Conservation (phyloP, 371 early-diverging fungal species). For the Haplosporangium sp. region DNA sequence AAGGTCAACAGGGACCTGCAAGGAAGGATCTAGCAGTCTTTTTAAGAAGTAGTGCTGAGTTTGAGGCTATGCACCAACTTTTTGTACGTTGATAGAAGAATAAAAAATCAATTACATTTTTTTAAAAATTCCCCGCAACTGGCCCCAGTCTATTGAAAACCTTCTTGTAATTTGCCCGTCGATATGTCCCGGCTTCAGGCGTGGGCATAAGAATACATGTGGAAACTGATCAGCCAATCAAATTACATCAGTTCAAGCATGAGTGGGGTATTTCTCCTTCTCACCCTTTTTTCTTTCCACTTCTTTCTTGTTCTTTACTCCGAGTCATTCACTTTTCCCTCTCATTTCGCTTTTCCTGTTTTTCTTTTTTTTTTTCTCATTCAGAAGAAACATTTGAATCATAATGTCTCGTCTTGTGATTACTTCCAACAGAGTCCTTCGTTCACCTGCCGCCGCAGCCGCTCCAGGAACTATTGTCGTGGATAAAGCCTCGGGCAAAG, state of each 20-base stretch:
- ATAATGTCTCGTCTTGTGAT: conserved; percentile 43
- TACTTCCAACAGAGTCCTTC: conserved; percentile 56
- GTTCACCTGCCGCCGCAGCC: conserved; percentile 58
- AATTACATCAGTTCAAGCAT: neutral
- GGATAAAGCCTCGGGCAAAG: conserved; percentile 63
- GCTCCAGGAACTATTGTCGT: conserved; percentile 63
- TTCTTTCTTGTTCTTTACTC: neutral
- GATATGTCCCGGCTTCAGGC: conserved; percentile 1
- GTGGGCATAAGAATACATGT: neutral
- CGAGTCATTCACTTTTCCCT: neutral
- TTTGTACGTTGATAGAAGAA: conserved; percentile 44
- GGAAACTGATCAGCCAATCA: neutral
- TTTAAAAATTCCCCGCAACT: conserved; percentile 46
- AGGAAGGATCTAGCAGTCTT: conserved; percentile 51
- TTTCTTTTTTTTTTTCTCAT: neutral
- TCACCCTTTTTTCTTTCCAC: conserved; percentile 5
- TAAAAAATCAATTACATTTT: conserved; percentile 1
- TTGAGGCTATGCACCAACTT: conserved; percentile 52
- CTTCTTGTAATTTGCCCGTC: conserved; percentile 17
- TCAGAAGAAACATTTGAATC: neutral
- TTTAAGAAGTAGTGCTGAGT: conserved; percentile 39
- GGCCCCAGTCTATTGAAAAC: neutral
- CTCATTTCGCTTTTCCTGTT: neutral
- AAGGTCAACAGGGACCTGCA: conserved; percentile 7
- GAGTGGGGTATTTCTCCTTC: neutral